phyloP scores from a whole-genome alignment of 352 stramenopile genomes.

The Pythium grandisporangium region DNA sequence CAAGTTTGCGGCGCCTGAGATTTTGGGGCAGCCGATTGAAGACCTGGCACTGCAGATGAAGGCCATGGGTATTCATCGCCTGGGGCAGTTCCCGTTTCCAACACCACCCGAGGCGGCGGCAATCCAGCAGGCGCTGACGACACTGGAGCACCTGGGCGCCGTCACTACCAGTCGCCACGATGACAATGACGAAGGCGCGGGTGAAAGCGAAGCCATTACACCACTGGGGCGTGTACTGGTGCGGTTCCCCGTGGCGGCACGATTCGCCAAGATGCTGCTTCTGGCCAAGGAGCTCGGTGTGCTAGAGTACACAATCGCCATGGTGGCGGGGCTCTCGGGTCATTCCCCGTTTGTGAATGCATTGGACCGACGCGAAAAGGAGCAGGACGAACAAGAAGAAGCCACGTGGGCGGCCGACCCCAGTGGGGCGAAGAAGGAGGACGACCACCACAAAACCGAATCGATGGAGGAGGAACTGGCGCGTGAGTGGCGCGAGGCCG shows the following conservation, averaged over 20 bases:
- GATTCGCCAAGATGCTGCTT: slow-evolving; percentile 89
- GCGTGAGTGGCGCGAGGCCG: slow-evolving; percentile 62
- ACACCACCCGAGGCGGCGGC: slow-evolving; percentile 87
- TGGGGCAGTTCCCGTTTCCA: slow-evolving; percentile 95
- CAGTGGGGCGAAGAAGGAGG: slow-evolving; percentile 11
- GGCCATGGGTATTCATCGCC: slow-evolving; percentile 94
- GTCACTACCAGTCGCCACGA: too few relatives aligned
- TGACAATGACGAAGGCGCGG: too few relatives aligned
- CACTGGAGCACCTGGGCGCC: slow-evolving; percentile 76
- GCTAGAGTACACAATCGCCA: slow-evolving; percentile 76
- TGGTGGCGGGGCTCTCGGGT: slow-evolving; percentile 65
- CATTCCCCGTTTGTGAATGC: slow-evolving; percentile 68
- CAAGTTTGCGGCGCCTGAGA: slow-evolving; percentile 87
- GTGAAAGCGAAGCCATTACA: slow-evolving; percentile 65
- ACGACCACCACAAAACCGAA: too few relatives aligned
- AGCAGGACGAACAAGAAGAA: slow-evolving; percentile 14
- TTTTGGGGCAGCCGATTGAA: slow-evolving; percentile 88
- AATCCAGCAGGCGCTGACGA: slow-evolving; percentile 77
- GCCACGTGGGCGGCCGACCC: slow-evolving; percentile 11
- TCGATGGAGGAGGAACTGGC: slow-evolving; percentile 72
- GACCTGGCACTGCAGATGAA: slow-evolving; percentile 97
- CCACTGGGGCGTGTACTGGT: slow-evolving; percentile 72
- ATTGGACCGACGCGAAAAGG: slow-evolving; percentile 43
- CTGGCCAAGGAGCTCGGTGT: slow-evolving; percentile 58
- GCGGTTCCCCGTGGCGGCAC: slow-evolving; percentile 78